Conservation (phyloP, 768 basidiomycete species). For the Infundibulicybe gibba region DNA sequence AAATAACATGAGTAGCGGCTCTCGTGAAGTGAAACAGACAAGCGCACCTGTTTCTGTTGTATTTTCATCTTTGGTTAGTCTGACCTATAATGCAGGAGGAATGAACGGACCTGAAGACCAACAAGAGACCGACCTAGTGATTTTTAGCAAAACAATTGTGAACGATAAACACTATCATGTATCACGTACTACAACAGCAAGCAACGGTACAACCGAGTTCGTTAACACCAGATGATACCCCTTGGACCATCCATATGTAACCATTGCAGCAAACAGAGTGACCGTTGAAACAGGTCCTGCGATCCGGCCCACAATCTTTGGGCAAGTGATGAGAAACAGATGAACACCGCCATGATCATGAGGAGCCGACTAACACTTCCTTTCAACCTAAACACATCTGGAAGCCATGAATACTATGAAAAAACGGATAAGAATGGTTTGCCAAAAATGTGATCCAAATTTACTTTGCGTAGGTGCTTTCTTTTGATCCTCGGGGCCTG, state of each 20-base stretch:
- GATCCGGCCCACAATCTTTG: conserved; percentile 67
- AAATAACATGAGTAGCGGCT: not conserved
- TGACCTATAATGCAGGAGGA: not conserved
- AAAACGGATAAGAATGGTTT: not conserved
- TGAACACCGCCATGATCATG: conserved; percentile 5
- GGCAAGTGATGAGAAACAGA: too few species aligned
- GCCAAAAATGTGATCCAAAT: not conserved
- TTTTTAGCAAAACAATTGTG: not conserved
- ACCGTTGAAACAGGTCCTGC: conserved; percentile 83
- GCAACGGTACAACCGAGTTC: conserved; percentile 82
- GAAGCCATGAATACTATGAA: conserved; percentile 80
- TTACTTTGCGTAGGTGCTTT: conserved; percentile 49
- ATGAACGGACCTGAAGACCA: conserved; percentile 73
- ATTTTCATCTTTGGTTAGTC: too few species aligned
- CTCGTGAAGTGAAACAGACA: not conserved
- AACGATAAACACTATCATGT: conserved; percentile 1
- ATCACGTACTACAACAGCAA: conserved; percentile 82
- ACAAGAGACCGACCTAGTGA: conserved; percentile 75
- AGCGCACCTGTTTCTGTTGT: conserved; percentile 59
- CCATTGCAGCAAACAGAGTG: conserved; percentile 63
- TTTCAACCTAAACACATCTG: conserved; percentile 81
- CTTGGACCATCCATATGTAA: conserved; percentile 54
- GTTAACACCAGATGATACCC: conserved; percentile 64
- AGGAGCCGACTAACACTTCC: conserved; percentile 60
- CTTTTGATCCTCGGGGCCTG: conserved; percentile 46